Percentiles rank a stretch among this genome's conserved stretches.
These are phyloP conservation scores for Pestalotiopsis sp. DNA, from an alignment of 2,329 filamentous ascomycete genomes.

Conservation along the genomic window DNA sequence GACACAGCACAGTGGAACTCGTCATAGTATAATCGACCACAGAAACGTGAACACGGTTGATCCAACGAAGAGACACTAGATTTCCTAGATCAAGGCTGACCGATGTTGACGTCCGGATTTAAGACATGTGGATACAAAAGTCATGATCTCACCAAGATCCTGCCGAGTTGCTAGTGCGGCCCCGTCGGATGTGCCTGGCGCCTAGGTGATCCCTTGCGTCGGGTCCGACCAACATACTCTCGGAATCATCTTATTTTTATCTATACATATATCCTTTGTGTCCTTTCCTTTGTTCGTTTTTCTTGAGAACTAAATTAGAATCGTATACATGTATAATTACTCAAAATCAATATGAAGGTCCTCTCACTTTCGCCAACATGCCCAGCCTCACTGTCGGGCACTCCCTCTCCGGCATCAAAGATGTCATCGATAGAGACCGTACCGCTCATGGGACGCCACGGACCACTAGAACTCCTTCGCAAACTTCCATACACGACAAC, in stretches of 20 bases:
- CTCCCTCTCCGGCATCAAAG: background rate
- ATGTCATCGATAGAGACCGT: slow-evolving; percentile 1
- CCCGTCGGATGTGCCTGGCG: background rate
- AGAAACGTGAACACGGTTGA: background rate
- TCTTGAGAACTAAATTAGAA: background rate
- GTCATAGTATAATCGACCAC: background rate
- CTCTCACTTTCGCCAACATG: background rate
- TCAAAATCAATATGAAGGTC: background rate
- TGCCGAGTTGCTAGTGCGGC: background rate
- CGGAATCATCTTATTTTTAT: background rate
- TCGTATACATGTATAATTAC: too few species aligned
- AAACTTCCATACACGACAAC: background rate
- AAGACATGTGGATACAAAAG: background rate
- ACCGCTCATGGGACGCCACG: slow-evolving; percentile 5
- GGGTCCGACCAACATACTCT: background rate
- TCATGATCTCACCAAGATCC: background rate
- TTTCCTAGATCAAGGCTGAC: background rate
- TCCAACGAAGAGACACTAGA: background rate
- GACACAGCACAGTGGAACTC: background rate
- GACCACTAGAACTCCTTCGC: slow-evolving; percentile 14
- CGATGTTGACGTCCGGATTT: background rate
- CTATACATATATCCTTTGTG: background rate
- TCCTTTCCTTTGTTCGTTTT: background rate
- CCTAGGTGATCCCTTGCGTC: background rate
- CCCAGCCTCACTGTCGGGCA: background rate